These are phyloP conservation scores for Russula compacta DNA, from an alignment of 768 basidiomycete genomes.

Conservation along the genomic window DNA sequence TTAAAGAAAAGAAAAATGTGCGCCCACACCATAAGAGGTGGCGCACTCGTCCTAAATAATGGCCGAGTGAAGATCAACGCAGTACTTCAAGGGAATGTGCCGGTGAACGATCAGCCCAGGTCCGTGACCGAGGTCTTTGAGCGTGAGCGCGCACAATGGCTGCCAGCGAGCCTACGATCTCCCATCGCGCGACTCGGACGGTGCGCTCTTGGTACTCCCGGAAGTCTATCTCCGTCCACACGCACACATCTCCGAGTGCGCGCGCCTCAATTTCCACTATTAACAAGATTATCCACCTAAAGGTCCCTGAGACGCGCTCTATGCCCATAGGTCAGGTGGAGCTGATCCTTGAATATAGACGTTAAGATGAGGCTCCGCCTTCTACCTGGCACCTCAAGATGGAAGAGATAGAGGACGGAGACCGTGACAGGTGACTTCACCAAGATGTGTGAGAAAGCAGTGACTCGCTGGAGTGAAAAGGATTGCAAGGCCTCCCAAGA, in stretches of 20 bases:
- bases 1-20: no score
- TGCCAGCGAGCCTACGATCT: no score
- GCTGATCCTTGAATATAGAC: background rate
- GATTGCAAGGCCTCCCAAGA: background rate
- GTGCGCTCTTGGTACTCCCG: no score
- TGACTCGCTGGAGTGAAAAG: constrained; percentile 1
- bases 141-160: no score
- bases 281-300: background rate
- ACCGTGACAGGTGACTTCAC: background rate
- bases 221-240: no score
- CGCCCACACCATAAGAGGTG: no score
- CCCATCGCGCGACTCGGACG: no score
- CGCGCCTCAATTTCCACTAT: background rate
- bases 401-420: background rate
- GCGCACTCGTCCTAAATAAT: no score
- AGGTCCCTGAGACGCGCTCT: background rate
- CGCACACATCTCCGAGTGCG: background rate
- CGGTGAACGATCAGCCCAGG: no score
- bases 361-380: background rate
- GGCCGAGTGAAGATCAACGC: no score
- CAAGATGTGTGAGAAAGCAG: background rate
- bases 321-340: background rate
- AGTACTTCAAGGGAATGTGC: no score
- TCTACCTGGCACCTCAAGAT: background rate
- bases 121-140: no score